Base-by-base conservation (phyloP, 371 early-diverging fungal species). In the Apophysomyces variabilis region DNA sequence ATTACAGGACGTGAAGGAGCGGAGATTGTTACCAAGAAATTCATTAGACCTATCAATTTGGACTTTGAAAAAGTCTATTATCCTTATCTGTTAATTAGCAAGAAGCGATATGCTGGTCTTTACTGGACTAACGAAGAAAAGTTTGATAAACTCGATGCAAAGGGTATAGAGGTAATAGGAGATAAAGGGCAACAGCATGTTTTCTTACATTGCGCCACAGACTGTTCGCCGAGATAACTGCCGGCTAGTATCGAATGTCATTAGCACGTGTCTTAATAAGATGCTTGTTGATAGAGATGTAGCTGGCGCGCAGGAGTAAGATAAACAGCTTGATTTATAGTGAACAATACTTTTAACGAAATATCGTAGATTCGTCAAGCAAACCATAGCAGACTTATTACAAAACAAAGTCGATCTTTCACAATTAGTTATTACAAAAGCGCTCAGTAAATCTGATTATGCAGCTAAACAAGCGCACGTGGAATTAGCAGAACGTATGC, bases 41-140 rank as follows among this genome's bases (percentile, higher is more conserved):
- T 99, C 71, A 79, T 95, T 26, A 89, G 89, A 21, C 99, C 99
- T 4, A 98, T 99, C 82, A 96, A 96, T 64, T 85, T 99, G 38
- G 99, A 99, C 73, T 99, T 99, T 75, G 99, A 99, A 76, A 99
- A 99, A 74, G 99, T 98, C 4, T 99, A 99, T 73, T 98, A 87
- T 67, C 99, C 99, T 5, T 99, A 98, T 76, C 76, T 99, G 58
- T 84, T 99, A 43, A 99, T 99, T 71, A 99, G 95, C 85, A 99
- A 99, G 81, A 99, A 99, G 83, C 92, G 99, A 59, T 99, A 99
- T 79, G 99, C 99, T 36, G 99, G 99, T 18, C 80, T 99, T n/a
- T 98, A 97, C 77, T 98, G 99, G 98, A 96, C 97, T 8, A 89
- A 86, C 38, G 90, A 96, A 7, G 90, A 94, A 3, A 94, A 92